Evolutionary conservation across 192 early-diverging fungal genomes (phyloP).

Genomic region (Backusella westeae): DNA sequence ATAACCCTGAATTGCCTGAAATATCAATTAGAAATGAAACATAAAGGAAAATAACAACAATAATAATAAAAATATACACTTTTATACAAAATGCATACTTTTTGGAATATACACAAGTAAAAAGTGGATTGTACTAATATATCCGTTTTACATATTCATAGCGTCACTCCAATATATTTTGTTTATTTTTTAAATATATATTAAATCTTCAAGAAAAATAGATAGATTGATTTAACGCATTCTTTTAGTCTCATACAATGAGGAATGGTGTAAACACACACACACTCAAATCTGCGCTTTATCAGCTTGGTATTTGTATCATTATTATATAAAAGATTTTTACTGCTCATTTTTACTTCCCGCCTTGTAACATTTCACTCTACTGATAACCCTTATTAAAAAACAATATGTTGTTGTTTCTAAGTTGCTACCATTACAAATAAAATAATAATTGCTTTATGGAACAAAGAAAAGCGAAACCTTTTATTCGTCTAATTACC

Average conservation of each 20-base stretch:
- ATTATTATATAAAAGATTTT: neutral
- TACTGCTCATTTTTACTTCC: neutral
- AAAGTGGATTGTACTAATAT: too few species aligned
- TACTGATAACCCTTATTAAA: neutral
- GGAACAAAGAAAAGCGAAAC: neutral
- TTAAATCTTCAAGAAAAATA: neutral
- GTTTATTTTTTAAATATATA: neutral
- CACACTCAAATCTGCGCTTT: neutral
- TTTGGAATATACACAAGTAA: too few species aligned
- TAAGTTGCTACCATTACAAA: neutral
- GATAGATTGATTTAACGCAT: neutral
- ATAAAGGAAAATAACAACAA: neutral
- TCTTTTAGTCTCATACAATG: neutral
- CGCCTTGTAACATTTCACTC: neutral
- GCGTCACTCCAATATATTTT: neutral
- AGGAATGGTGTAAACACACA: neutral
- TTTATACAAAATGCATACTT: neutral
- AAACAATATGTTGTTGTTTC: neutral
- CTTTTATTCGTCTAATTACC: neutral
- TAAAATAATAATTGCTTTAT: neutral
- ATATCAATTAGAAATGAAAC: neutral
- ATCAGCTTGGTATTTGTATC: neutral
- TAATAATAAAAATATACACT: neutral
- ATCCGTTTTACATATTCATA: too few species aligned
- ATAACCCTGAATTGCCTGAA: conserved; percentile 3